These are phyloP conservation scores for Cucurbita ficifolia DNA, from an alignment of 306 rosid species.

Conservation along the genomic window DNA sequence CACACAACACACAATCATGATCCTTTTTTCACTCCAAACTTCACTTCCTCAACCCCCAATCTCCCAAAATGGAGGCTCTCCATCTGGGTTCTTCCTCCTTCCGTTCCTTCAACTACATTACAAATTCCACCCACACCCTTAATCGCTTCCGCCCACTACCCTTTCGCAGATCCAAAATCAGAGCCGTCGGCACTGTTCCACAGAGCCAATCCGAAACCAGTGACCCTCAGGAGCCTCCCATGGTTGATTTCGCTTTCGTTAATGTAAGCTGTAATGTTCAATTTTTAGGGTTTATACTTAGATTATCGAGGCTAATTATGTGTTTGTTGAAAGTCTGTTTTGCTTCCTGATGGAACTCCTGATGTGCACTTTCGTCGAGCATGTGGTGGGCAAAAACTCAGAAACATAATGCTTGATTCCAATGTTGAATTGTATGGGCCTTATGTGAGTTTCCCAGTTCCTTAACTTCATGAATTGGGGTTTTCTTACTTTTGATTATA, in stretches of 20 bases:
- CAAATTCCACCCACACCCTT: conserved; percentile 19
- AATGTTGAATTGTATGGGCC: conserved; percentile 77
- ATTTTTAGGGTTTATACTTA: neutral
- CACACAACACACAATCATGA: neutral
- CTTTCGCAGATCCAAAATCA: conserved; percentile 24
- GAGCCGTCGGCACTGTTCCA: conserved; percentile 47
- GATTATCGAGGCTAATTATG: neutral
- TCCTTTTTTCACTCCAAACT: neutral
- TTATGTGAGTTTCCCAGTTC: conserved; percentile 31
- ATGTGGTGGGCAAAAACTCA: conserved; percentile 74
- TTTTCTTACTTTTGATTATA: neutral
- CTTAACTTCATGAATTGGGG: neutral
- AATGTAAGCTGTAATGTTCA: conserved; percentile 31
- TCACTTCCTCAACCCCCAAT: neutral
- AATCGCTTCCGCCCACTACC: conserved; percentile 14
- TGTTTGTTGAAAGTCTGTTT: conserved; percentile 41
- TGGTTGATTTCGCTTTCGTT: conserved; percentile 58
- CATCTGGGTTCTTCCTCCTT: conserved; percentile 26
- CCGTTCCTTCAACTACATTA: conserved; percentile 19
- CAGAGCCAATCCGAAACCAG: conserved; percentile 33
- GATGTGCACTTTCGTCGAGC: conserved; percentile 62
- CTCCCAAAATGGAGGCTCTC: conserved; percentile 28
- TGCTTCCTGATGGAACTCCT: conserved; percentile 88
- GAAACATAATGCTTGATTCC: conserved; percentile 61
- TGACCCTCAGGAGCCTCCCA: conserved; percentile 33